These are phyloP conservation scores for Orbilia quercus DNA, from an alignment of 2,329 filamentous ascomycete species.

Conservation along the genomic window DNA sequence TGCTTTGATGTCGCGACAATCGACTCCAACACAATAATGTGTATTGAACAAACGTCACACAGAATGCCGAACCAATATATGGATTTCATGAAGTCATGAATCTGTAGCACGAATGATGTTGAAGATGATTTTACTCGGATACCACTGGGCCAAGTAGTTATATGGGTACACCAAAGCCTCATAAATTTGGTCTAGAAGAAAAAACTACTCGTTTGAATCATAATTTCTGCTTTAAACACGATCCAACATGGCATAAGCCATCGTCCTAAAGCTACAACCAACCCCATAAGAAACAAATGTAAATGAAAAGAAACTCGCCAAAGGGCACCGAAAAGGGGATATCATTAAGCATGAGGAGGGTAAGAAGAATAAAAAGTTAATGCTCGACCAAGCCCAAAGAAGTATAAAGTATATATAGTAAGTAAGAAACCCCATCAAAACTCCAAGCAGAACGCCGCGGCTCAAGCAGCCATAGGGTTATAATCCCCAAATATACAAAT, in stretches of 20 bases:
- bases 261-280: too few species aligned
- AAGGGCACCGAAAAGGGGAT: constrained; percentile 17
- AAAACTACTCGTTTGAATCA: constrained; percentile 1
- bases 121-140: too few species aligned
- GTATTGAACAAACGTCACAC: too few species aligned
- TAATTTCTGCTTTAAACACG: neutral
- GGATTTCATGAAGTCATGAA: too few species aligned
- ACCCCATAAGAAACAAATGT: constrained; percentile 8
- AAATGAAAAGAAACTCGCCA: constrained; percentile 13
- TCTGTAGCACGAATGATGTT: too few species aligned
- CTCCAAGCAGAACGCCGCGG: constrained; percentile 46
- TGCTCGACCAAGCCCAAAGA: constrained; percentile 1
- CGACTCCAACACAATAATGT: constrained; percentile 4
- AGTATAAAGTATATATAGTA: constrained; percentile 23
- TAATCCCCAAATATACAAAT: constrained; percentile 27
- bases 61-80: too few species aligned
- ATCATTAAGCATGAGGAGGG: constrained; percentile 43
- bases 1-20: constrained; percentile 8
- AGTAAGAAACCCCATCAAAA: constrained; percentile 17
- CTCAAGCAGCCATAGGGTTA: constrained; percentile 29
- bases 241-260: neutral
- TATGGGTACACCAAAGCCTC: too few species aligned
- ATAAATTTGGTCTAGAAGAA: too few species aligned
- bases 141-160: too few species aligned
- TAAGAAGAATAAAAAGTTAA: constrained; percentile 7